These are phyloP conservation scores for Pythium pyrilobum DNA, from an alignment of 352 stramenopile species.

Conservation along the genomic window DNA sequence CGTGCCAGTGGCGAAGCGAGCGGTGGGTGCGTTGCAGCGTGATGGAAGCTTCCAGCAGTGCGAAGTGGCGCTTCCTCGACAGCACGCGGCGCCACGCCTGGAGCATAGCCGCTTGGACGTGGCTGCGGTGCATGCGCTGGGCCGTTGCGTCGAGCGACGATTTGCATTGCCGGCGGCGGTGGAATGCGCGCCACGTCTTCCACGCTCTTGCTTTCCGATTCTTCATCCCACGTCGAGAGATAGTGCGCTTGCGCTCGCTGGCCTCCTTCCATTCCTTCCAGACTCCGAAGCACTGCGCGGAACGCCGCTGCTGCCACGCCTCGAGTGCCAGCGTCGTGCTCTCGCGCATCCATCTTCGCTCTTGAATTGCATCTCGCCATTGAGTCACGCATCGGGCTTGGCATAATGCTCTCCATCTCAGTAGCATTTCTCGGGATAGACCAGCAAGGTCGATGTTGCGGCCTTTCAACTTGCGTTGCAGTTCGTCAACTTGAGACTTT, in stretches of 20 bases:
- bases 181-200: background rate
- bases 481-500: background rate
- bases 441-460: too few relatives aligned
- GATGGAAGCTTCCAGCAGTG: background rate
- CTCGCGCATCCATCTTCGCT: slow-evolving; percentile 5
- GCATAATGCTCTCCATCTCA: background rate
- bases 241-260: background rate
- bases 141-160: background rate
- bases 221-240: background rate
- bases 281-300: background rate
- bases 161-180: background rate
- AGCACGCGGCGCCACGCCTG: background rate
- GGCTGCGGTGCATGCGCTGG: background rate
- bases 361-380: background rate
- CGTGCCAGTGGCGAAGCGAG: slow-evolving; percentile 9
- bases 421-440: too few relatives aligned
- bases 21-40: slow-evolving; percentile 1
- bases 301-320: slow-evolving; percentile 1
- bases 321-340: slow-evolving; percentile 4
- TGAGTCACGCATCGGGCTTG: background rate
- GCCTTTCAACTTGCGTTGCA: background rate
- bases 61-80: background rate
- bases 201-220: background rate
- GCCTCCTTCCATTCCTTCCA: slow-evolving; percentile 1
- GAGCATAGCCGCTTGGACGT: background rate